These are phyloP conservation scores for Saturnispora ahearnii DNA, from an alignment of 805 yeast genomes.

Conservation along the genomic window DNA sequence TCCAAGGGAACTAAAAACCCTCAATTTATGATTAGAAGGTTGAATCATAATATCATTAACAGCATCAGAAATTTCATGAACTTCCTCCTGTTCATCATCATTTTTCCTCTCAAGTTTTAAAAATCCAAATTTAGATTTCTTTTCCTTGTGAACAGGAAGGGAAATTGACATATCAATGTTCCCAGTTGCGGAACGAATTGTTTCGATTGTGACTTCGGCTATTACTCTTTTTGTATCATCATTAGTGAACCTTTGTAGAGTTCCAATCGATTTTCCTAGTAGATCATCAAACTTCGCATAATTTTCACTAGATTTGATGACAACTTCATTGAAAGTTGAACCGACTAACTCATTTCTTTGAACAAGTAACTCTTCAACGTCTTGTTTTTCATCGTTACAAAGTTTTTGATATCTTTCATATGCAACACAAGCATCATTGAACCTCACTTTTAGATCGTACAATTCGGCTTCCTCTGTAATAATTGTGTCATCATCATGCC, in stretches of 20 bases:
- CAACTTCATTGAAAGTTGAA: slow-evolving; percentile 28
- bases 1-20: slow-evolving; percentile 23
- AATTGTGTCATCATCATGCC: slow-evolving; percentile 92
- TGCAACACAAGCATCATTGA: slow-evolving; percentile 33
- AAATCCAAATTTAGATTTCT: slow-evolving; percentile 44
- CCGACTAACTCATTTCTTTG: slow-evolving; percentile 29
- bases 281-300: slow-evolving; percentile 39
- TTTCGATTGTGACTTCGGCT: slow-evolving; percentile 82
- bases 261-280: slow-evolving; percentile 41
- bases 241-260: slow-evolving; percentile 54
- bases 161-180: slow-evolving; percentile 60
- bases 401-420: slow-evolving; percentile 34
- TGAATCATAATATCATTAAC: slow-evolving; percentile 21
- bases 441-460: slow-evolving; percentile 42
- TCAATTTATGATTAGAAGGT: slow-evolving; percentile 16
- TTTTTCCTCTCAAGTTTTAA: slow-evolving; percentile 15
- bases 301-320: slow-evolving; percentile 32
- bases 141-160: slow-evolving; percentile 43
- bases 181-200: slow-evolving; percentile 77
- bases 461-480: slow-evolving; percentile 50
- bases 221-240: slow-evolving; percentile 68
- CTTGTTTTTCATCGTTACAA: slow-evolving; percentile 42
- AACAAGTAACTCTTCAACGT: slow-evolving; percentile 33
- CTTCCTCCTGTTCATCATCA: slow-evolving; percentile 19
- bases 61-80: slow-evolving; percentile 22